Evolutionary conservation across 306 rosid species (phyloP).

Genomic region (Ceratonia siliqua): DNA sequence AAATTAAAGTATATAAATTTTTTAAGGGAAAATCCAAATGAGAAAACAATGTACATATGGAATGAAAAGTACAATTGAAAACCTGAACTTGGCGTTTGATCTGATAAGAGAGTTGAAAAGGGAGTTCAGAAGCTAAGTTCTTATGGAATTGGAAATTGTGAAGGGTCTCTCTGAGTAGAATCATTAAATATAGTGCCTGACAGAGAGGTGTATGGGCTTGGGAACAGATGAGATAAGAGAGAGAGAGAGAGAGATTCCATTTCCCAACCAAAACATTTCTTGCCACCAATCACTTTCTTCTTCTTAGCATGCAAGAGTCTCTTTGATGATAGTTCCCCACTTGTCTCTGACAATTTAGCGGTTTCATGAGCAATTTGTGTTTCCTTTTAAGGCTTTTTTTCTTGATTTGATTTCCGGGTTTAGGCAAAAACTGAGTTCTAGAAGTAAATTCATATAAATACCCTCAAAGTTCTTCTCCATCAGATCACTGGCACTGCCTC

Average conservation of each 20-base stretch:
- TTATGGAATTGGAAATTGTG: slow-evolving; percentile 58
- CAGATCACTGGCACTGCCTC: too few species aligned
- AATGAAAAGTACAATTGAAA: not conserved
- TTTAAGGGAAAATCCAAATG: not conserved
- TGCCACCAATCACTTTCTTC: slow-evolving; percentile 44
- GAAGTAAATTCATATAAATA: too few species aligned
- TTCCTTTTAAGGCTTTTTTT: not conserved
- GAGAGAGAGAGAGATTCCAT: slow-evolving; percentile 46
- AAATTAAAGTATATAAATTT: not conserved
- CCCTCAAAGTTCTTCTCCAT: not conserved
- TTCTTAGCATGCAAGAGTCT: slow-evolving; percentile 34
- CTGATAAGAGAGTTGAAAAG: slow-evolving; percentile 36
- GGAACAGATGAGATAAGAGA: slow-evolving; percentile 67
- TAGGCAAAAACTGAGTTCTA: not conserved
- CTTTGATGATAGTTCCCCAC: slow-evolving; percentile 32
- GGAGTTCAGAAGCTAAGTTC: slow-evolving; percentile 50
- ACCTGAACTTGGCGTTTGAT: slow-evolving; percentile 40
- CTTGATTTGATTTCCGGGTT: not conserved
- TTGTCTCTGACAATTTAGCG: slow-evolving; percentile 33
- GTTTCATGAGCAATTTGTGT: slow-evolving; percentile 28
- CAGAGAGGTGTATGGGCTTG: slow-evolving; percentile 70
- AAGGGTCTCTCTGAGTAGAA: slow-evolving; percentile 30
- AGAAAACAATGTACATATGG: not conserved
- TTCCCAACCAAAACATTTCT: slow-evolving; percentile 53
- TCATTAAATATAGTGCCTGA: slow-evolving; percentile 48